Evolutionary conservation across 2,329 filamentous ascomycete genomes (phyloP), one percentile per base, ranked within the genome.

Genomic region (Cladosporium sp.): DNA sequence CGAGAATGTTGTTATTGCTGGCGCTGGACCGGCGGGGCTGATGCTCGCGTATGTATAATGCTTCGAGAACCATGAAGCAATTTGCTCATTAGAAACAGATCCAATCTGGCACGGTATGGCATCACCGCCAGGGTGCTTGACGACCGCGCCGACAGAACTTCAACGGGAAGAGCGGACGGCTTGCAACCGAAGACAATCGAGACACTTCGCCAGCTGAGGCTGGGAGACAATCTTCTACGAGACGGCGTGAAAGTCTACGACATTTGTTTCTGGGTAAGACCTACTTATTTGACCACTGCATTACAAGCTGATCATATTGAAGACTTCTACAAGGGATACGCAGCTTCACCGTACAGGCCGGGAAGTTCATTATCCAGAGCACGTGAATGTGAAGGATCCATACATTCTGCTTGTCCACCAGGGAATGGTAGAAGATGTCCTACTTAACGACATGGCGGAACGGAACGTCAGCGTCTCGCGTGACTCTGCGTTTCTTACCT

Each of bases 141-240:
- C 68, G 83, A 88, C 62, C 72, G 85, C 55, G 72, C 78, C 29
- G 79, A 85, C 59, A 80, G 80, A 60, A 90, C 86, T 1, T 74
- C 79, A 5, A 83, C 83, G 7, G 85, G 85, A 36, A 73, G 79
- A 50, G 84, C 84, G 54, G 86, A 89, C 65, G 85, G 85, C 35
- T 72, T 89, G 46, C 85, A 89, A 61, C 85, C 85, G 38, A 89
- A 89, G 69, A 85, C 84, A 1, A 86, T 90, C 59, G 85, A 89
- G 70, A 89, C 85, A 0, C 78, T 88, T 59, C 78, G 80, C 54
- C 85, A 88, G 68, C 81, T 89, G 73, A 75, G 84, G 29, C 69
- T 88, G n/a, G 83, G 80, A n/a, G 84, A 88, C 55, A 72, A 78
- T 1, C 67, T 89, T 25, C 67, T 89, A 36, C 78, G 79, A 55